Conservation (phyloP, 2,329 filamentous ascomycete genomes). For the Fusarium camptoceras region DNA sequence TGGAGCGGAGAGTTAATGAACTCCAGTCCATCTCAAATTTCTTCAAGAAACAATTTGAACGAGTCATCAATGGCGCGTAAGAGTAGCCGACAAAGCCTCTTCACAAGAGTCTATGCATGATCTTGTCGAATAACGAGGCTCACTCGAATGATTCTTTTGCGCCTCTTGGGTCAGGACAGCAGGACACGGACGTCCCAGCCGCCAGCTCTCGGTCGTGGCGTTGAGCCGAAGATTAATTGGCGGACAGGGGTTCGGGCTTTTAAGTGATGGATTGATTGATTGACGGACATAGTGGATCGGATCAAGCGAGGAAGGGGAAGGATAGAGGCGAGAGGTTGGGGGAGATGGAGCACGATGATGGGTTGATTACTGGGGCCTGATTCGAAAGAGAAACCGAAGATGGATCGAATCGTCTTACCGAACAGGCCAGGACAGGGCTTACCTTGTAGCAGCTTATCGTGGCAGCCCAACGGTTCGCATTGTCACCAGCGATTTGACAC, state of each 20-base stretch:
- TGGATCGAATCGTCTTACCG: slow-evolving; percentile 10
- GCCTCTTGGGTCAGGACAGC: slow-evolving; percentile 4
- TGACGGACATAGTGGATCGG: slow-evolving; percentile 5
- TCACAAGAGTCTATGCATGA: neutral
- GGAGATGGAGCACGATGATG: slow-evolving; percentile 11
- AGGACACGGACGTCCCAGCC: slow-evolving; percentile 11
- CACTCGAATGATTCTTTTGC: slow-evolving; percentile 24
- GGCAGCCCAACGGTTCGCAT: slow-evolving; percentile 12
- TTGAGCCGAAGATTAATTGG: slow-evolving; percentile 17
- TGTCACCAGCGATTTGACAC: neutral
- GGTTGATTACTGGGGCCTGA: slow-evolving; percentile 21
- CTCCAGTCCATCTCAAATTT: neutral
- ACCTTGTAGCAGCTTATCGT: slow-evolving; percentile 12
- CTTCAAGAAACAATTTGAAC: neutral
- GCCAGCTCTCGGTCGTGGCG: slow-evolving; percentile 22
- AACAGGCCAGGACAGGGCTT: neutral
- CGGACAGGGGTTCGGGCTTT: slow-evolving; percentile 12
- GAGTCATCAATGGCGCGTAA: neutral
- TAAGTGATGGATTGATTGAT: slow-evolving; percentile 12
- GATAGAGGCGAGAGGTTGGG: slow-evolving; percentile 15
- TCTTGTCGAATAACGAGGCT: slow-evolving; percentile 30
- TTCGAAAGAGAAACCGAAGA: slow-evolving; percentile 19
- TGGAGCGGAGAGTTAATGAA: slow-evolving; percentile 10
- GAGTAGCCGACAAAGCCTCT: slow-evolving; percentile 1
- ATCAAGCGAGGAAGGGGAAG: slow-evolving; percentile 23